Evolutionary conservation across 2,329 filamentous ascomycete genomes (phyloP), one percentile per base, ranked within the genome.

Genomic region (Ceratocystiopsis sp.): DNA sequence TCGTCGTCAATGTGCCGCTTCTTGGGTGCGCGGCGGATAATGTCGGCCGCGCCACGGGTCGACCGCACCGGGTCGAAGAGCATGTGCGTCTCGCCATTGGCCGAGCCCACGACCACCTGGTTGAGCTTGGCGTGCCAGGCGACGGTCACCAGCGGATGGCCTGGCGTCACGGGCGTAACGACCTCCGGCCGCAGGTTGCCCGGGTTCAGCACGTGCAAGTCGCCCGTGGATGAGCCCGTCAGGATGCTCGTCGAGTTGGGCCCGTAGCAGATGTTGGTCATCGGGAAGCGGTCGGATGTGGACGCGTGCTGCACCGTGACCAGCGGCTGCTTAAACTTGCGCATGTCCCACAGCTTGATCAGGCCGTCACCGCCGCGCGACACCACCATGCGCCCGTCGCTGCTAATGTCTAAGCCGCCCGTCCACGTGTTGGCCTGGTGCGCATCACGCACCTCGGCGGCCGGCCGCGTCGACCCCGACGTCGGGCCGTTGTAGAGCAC

Each of bases 1-100:
- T 96, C 85, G 60, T 98, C 91, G 57, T 98, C 91, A 47, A 98
- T 78, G 57, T 98, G 89, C 2, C 89, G 80, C 53, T 85, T 87
- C 65, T 98, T 96, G 3, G 91, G 87, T 0, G 86, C 86, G 54
- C 85, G 84, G 48, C 82, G 87, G 77, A 98, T 86, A 50, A 96
- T 82, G 47, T 84, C 78, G 44, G 86, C 78, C 4, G 87, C 91
- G 46, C 91, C 91, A 47, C 77, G 78, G 13, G 59, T 71, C 18
- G 91, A 98, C 52, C 77, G 78, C n/a, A 68, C 74, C 2, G 91
- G 91, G 55, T 83, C 89, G 65, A 91, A 98, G 40, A 98, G 78
- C 37, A 96, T 73, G 54, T 87, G 89, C 0, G 83, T 86, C 60
- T 93, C 83, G 45, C 80, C 78, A 55, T 95, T 94, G 42, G 85